Evolutionary conservation across 2,329 filamentous ascomycete species (phyloP).

Genomic region (Chaetomiaceae sp.): DNA sequence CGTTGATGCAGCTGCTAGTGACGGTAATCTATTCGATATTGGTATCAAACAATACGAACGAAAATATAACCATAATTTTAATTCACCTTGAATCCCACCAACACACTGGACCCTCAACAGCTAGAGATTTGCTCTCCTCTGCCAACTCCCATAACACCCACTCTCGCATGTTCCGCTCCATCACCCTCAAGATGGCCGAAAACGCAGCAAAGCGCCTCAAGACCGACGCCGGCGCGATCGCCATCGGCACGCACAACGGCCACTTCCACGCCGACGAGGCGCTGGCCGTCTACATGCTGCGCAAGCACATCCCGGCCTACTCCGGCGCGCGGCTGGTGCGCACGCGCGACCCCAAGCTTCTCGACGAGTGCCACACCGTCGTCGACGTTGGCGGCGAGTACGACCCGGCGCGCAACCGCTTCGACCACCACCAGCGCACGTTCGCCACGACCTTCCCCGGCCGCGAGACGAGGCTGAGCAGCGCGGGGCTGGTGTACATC

Average conservation of each 20-base stretch:
- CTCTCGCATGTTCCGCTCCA: constrained; percentile 20
- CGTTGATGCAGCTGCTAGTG: no score
- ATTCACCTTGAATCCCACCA: no score
- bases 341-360: constrained; percentile 75
- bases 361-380: constrained; percentile 84
- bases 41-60: no score
- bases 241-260: constrained; percentile 93
- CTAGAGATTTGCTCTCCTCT: background rate
- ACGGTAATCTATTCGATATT: no score
- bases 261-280: constrained; percentile 99
- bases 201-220: constrained; percentile 78
- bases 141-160: background rate
- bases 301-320: constrained; percentile 75
- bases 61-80: no score
- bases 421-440: constrained; percentile 95
- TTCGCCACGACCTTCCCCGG: constrained; percentile 83
- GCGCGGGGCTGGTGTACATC: constrained; percentile 89
- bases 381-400: constrained; percentile 98
- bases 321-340: constrained; percentile 68
- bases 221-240: constrained; percentile 54
- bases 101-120: background rate
- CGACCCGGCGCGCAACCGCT: constrained; percentile 69
- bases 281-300: constrained; percentile 92
- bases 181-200: constrained; percentile 51
- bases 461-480: constrained; percentile 83